Evolutionary conservation across 495 filamentous ascomycete species (phyloP).

Genomic region (Podospora conica): DNA sequence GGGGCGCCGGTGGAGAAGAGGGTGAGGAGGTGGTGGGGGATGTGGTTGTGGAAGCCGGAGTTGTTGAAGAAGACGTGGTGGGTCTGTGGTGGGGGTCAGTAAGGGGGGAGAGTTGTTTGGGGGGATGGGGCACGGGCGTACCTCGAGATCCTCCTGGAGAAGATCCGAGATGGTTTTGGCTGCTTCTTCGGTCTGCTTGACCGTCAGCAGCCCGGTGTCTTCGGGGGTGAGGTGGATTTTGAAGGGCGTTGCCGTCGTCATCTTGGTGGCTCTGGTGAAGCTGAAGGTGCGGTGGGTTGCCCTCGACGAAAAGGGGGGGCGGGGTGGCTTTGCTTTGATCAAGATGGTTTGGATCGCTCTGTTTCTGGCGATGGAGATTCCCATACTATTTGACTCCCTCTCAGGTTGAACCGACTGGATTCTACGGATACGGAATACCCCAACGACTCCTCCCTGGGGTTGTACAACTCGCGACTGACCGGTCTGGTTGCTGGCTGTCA

Average conservation of each 20-base stretch:
- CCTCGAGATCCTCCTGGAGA: conserved; percentile 67
- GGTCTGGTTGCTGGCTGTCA: too few species aligned
- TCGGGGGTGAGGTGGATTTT: conserved; percentile 53
- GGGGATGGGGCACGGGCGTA: conserved; percentile 1
- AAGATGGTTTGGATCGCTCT: background rate
- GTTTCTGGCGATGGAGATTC: background rate
- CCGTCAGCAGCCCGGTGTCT: conserved; percentile 53
- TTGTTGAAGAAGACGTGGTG: conserved; percentile 77
- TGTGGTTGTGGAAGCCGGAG: conserved; percentile 61
- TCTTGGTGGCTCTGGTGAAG: conserved; percentile 24
- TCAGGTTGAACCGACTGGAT: too few species aligned
- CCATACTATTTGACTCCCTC: too few species aligned
- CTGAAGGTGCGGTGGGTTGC: background rate
- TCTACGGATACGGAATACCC: too few species aligned
- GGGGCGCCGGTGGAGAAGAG: conserved; percentile 68
- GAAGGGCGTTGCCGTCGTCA: conserved; percentile 54
- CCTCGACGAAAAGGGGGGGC: background rate
- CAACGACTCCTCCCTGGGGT: too few species aligned
- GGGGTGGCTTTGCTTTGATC: background rate
- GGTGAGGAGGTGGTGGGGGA: conserved; percentile 68
- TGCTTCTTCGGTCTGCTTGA: conserved; percentile 48
- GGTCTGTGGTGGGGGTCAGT: conserved; percentile 24
- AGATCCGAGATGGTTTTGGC: conserved; percentile 57
- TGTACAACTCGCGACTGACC: too few species aligned
- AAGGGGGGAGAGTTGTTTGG: background rate